Conservation (phyloP, 1,284 basidiomycete genomes). For the Moesziomyces aphidis region DNA sequence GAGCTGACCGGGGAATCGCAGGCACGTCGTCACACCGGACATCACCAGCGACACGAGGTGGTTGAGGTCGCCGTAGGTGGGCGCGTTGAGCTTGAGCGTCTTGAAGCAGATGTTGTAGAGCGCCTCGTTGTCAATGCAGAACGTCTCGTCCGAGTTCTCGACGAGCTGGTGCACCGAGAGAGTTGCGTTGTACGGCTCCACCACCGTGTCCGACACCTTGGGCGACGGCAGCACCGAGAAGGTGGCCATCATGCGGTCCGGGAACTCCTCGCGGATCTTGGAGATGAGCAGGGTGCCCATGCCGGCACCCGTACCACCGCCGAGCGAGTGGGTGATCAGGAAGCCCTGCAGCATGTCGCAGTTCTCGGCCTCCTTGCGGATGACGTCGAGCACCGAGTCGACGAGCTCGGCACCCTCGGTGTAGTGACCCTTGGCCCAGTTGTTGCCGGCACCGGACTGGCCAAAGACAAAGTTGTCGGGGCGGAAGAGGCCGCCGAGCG, state of each 20-base stretch:
- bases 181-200: constrained; percentile 93
- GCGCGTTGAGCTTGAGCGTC: constrained; percentile 77
- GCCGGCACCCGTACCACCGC: constrained; percentile 77
- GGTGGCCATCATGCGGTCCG: constrained; percentile 87
- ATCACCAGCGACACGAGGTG: constrained; percentile 84
- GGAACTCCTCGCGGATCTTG: constrained; percentile 68
- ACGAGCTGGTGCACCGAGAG: constrained; percentile 91
- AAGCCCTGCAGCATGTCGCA: constrained; percentile 93
- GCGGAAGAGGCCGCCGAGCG: constrained; percentile 80
- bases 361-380: constrained; percentile 73
- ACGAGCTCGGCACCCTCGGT: constrained; percentile 81
- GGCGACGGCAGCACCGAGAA: constrained; percentile 93
- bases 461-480: constrained; percentile 79
- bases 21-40: constrained; percentile 88
- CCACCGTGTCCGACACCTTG: constrained; percentile 94
- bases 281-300: constrained; percentile 64
- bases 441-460: constrained; percentile 85
- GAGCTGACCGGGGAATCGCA: constrained; percentile 93
- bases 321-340: constrained; percentile 90
- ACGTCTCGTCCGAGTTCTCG: constrained; percentile 86
- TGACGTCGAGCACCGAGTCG: constrained; percentile 78
- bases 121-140: constrained; percentile 94
- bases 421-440: constrained; percentile 81
- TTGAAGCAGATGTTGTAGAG: constrained; percentile 86
- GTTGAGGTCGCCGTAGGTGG: constrained; percentile 63